Evolutionary conservation across 768 basidiomycete genomes (phyloP).

Genomic region (Naganishia vaughanmartiniae): DNA sequence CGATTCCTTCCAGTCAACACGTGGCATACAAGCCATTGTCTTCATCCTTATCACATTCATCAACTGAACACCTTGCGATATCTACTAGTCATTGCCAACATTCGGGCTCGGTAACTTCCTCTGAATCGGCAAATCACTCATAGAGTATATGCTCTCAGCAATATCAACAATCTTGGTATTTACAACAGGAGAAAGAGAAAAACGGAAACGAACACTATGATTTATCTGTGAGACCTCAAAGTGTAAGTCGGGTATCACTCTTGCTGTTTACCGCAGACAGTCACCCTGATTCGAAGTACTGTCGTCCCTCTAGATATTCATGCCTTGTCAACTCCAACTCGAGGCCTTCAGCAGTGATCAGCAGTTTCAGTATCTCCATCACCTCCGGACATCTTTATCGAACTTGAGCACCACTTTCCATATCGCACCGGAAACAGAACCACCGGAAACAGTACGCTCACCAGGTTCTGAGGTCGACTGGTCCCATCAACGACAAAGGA

Average conservation of each 20-base stretch:
- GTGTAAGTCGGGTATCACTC: not conserved
- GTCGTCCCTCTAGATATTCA: not conserved
- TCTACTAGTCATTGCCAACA: not conserved
- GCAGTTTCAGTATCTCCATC: not conserved
- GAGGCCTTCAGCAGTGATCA: constrained; percentile 16
- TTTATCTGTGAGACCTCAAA: constrained; percentile 18
- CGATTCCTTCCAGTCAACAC: not conserved
- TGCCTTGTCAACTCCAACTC: not conserved
- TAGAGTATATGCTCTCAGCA: constrained; percentile 5
- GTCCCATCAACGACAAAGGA: constrained; percentile 13
- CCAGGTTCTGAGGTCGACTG: not conserved
- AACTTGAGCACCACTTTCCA: not conserved
- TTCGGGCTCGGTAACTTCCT: too few relatives aligned
- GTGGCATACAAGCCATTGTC: constrained; percentile 3
- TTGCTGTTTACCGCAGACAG: not conserved
- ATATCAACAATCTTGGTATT: not conserved
- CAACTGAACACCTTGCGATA: not conserved
- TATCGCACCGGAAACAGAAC: not conserved
- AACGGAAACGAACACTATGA: constrained; percentile 7
- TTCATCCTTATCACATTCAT: not conserved
- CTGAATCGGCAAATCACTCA: not conserved
- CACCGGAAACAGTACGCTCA: constrained; percentile 3
- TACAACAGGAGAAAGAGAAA: constrained; percentile 13
- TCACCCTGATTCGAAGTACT: not conserved
- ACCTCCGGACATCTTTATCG: not conserved